Conservation (phyloP, 768 basidiomycete genomes). For the Cystobasidium onofrii region DNA sequence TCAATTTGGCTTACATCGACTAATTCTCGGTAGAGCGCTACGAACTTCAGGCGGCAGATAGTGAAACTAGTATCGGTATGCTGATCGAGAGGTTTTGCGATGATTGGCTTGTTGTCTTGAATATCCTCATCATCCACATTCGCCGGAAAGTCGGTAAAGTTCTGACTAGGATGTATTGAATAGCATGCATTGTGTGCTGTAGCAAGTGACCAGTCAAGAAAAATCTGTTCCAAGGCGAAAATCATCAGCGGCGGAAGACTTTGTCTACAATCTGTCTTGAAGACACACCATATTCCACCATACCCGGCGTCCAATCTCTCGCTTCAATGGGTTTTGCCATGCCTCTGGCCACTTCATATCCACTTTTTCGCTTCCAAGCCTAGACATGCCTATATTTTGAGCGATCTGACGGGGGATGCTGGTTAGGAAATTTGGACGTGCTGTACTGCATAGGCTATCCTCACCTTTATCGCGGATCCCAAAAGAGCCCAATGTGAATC, state of each 20-base stretch:
- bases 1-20: slow-evolving; percentile 19
- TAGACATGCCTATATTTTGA: slow-evolving; percentile 32
- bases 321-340: slow-evolving; percentile 22
- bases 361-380: slow-evolving; percentile 14
- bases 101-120: background rate
- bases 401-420: background rate
- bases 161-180: slow-evolving; percentile 29
- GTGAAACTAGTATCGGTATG: slow-evolving; percentile 29
- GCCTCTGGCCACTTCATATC: slow-evolving; percentile 18
- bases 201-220: slow-evolving; percentile 34
- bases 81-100: slow-evolving; percentile 7
- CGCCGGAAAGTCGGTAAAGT: slow-evolving; percentile 23
- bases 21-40: slow-evolving; percentile 23
- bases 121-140: slow-evolving; percentile 30
- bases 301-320: slow-evolving; percentile 27
- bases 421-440: background rate
- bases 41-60: slow-evolving; percentile 26
- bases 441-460: background rate
- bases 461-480: slow-evolving; percentile 25
- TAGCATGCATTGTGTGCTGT: slow-evolving; percentile 27
- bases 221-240: background rate
- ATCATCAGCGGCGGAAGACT: no score
- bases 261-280: no score
- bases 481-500: slow-evolving; percentile 31
- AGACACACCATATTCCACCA: slow-evolving; percentile 35